phyloP scores from a whole-genome alignment of 164 flowering plant genomes.

The Warburgia ugandensis region DNA sequence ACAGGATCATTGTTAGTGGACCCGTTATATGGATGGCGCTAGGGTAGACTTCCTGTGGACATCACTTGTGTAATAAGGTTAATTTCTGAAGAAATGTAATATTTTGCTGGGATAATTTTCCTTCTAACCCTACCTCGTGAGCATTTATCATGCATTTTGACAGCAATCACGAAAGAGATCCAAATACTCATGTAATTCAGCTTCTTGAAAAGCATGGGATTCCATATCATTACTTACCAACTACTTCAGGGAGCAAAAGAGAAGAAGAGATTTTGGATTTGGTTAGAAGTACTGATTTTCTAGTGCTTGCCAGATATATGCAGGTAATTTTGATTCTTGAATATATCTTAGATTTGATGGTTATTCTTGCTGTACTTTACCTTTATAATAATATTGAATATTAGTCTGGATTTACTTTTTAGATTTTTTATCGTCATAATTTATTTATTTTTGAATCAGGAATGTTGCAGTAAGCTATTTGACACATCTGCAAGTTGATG shows the following conservation, averaged over 20 bases:
- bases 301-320: constrained; percentile 98
- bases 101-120: neutral
- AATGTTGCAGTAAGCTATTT: neutral
- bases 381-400: no score
- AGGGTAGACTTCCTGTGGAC: constrained; percentile 73
- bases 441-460: neutral
- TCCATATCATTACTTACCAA: constrained; percentile 65
- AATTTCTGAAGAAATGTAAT: neutral
- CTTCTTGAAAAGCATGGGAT: constrained; percentile 82
- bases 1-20: constrained; percentile 96
- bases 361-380: no score
- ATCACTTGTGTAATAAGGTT: constrained; percentile 89
- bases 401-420: neutral
- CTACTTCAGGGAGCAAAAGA: constrained; percentile 46
- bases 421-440: neutral
- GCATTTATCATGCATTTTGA: neutral
- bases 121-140: neutral
- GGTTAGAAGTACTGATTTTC: constrained; percentile 76
- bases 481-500: no score
- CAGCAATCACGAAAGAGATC: constrained; percentile 88
- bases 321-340: constrained; percentile 47
- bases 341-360: neutral
- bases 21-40: constrained; percentile 83
- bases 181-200: constrained; percentile 80
- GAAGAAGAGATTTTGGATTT: constrained; percentile 73